Evolutionary conservation across 352 stramenopile genomes (phyloP), one percentile per base, ranked within the genome.

Genomic region (Thraustochytrium sp.): DNA sequence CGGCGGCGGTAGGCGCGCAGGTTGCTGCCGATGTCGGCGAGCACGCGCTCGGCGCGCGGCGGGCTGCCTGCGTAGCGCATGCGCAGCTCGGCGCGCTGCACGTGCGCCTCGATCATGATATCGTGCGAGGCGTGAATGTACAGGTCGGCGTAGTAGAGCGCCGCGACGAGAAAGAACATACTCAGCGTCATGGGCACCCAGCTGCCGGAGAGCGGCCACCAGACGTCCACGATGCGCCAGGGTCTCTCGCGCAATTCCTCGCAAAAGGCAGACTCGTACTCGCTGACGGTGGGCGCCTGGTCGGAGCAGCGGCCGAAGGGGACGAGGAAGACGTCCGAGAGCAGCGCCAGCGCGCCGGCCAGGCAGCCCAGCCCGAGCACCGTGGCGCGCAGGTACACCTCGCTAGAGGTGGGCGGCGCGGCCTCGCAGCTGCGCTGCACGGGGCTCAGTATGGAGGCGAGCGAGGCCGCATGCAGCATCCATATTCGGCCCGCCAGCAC

Each of bases 61-160:
- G n/a, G 51, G 11, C n/a, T n/a, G 51, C 51, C 46, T 18, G 34
- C 68, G 53, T 72, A 80, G 13, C 68, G 23, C 68, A 80, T 80
- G 9, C 11, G 34, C 8, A 31, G 18, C 34, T 80, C 68, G 0
- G 68, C 68, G 2, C 18, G 5, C 1, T 64, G 68, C 1, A 44
- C 31, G 16, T 80, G 53, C 8, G 34, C 53, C 31, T 80, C 68
- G 34, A 80, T 53, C 11, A 80, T 38, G 13, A 80, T 34, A 26
- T 80, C 68, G 37, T 46, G 31, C 21, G 44, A 61, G 5, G 68
- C 68, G 31, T 80, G 68, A 16, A 80, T 68, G 68, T 80, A 80
- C 5, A 63, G 34, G 31, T 80, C 46, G 34, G 68, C 68, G 76
- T 46, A 80, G 31, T 80, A 80, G 26, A 72, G 21, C 21, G 34